These are phyloP conservation scores for Echinochloa phyllopogon DNA, from an alignment of 176 grass and related monocot species.

Conservation along the genomic window DNA sequence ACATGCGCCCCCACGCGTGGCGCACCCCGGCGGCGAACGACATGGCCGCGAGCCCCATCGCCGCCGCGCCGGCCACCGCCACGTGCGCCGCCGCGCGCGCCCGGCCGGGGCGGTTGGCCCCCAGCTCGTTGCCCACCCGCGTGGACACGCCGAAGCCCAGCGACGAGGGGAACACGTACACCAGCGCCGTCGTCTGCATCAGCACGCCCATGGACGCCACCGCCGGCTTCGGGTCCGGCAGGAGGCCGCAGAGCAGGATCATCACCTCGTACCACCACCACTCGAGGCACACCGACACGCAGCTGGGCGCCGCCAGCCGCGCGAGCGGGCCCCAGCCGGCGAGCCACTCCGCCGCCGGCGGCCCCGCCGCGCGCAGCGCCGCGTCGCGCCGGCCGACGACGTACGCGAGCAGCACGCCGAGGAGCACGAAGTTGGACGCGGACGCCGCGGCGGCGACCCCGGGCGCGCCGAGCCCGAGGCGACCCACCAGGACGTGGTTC, in stretches of 20 bases:
- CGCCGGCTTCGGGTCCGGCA: constrained; percentile 77
- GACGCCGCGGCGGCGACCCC: constrained; percentile 81
- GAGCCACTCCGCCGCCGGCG: constrained; percentile 59
- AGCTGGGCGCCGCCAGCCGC: constrained; percentile 75
- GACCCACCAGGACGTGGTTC: constrained; percentile 68
- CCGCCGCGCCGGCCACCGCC: constrained; percentile 55
- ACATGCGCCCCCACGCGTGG: constrained; percentile 74
- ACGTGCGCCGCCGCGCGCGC: constrained; percentile 71
- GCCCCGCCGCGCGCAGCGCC: constrained; percentile 27
- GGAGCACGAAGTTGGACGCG: constrained; percentile 74
- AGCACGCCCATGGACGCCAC: constrained; percentile 98
- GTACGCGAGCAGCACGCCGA: constrained; percentile 54
- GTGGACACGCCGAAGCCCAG: constrained; percentile 80
- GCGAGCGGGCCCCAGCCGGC: constrained; percentile 70
- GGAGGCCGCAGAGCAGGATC: constrained; percentile 92
- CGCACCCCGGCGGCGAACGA: constrained; percentile 65
- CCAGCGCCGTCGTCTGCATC: constrained; percentile 95
- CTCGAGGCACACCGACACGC: constrained; percentile 89
- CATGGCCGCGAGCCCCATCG: constrained; percentile 80
- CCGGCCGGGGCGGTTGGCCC: constrained; percentile 66
- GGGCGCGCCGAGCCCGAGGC: constrained; percentile 56
- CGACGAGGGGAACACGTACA: constrained; percentile 95
- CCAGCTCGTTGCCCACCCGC: constrained; percentile 94
- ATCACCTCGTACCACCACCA: constrained; percentile 99
- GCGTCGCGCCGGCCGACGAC: constrained; percentile 43